Base-by-base conservation (phyloP, 1,139 yeast species). In the Blastobotrys indianensis region DNA sequence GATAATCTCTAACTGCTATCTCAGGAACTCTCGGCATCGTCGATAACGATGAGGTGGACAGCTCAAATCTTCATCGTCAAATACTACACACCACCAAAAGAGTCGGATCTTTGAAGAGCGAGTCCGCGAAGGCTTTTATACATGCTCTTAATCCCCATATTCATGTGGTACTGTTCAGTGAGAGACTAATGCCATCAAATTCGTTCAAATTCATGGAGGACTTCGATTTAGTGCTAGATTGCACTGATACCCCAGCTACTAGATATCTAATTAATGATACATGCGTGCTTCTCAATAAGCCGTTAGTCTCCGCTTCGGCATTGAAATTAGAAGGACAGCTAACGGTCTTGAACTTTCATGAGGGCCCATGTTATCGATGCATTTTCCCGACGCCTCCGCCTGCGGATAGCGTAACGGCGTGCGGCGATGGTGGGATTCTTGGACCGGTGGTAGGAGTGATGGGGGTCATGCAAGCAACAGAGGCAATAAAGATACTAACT, bases 381-480 rank as follows among this genome's bases (percentile, higher is more conserved):
- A 80, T 90, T 63, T 87, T 85, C 56, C 97, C 98, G 0, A 70
- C 69, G 10, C 96, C 98, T 0, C 97, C 99, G 0, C 81, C 94
- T 0, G 85, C 95, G 1, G 80, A 78, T 46, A 73, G 86, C 1
- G 88, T 90, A 0, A 76, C 90, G 0, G 77, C 95, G 0, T 94
- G 99, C 59, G 79, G 87, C 8, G 97, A 88, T 63, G 95, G 95
- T 2, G 99, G 99, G 2, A 95, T 94, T 1, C 65, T 94, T 17
- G 98, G 98, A 0, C 96, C 98, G 0, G 94, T 92, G 5, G 94
- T 94, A 41, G 99, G 98, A 0, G 59, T 88, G 1, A 79, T 92
- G 61, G 99, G 99, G 3, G 73, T 81, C 0, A 73, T 85, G 70
- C 94, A 94, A 84, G 94, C 96, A 0, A 68, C 85, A 30, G 98